These are phyloP conservation scores for Aspergillus nanangensis DNA, from an alignment of 495 filamentous ascomycete species.

Conservation along the genomic window DNA sequence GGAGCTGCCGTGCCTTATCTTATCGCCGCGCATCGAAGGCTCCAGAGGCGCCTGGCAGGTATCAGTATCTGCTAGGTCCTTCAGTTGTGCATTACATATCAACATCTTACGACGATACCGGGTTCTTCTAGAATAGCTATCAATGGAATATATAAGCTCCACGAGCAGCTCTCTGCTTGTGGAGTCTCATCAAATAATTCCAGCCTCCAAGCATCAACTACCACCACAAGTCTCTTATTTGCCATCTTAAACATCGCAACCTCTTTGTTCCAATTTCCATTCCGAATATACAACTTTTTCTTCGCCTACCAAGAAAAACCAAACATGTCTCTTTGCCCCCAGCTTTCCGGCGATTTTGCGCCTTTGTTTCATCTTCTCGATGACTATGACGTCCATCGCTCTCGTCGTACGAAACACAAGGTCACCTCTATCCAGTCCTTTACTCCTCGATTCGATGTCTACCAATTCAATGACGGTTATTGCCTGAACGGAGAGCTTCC, in stretches of 20 bases:
- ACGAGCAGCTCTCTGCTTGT: neutral
- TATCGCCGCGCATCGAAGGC: conserved; percentile 9
- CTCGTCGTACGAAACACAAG: conserved; percentile 16
- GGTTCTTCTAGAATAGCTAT: conserved; percentile 12
- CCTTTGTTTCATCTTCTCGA: conserved; percentile 75
- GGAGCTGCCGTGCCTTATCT: conserved; percentile 1
- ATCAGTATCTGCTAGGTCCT: neutral
- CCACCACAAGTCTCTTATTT: neutral
- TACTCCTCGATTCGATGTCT: conserved; percentile 75
- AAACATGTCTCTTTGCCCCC: conserved; percentile 66
- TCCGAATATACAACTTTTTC: conserved; percentile 6
- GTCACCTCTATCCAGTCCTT: conserved; percentile 42
- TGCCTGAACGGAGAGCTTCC: conserved; percentile 87
- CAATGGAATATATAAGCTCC: conserved; percentile 5
- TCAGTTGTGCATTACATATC: neutral
- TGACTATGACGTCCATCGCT: conserved; percentile 60
- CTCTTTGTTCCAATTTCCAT: neutral
- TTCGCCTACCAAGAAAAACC: too few species aligned
- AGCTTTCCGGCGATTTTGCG: conserved; percentile 48
- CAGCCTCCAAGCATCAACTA: neutral
- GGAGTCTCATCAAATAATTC: neutral
- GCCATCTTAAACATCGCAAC: conserved; percentile 1
- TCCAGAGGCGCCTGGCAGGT: conserved; percentile 3
- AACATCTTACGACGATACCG: neutral
- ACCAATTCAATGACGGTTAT: conserved; percentile 62